Evolutionary conservation across 108 stramenopile species (phyloP), one percentile per base, ranked within the genome.

Genomic region (Fistulifera pelliculosa): DNA sequence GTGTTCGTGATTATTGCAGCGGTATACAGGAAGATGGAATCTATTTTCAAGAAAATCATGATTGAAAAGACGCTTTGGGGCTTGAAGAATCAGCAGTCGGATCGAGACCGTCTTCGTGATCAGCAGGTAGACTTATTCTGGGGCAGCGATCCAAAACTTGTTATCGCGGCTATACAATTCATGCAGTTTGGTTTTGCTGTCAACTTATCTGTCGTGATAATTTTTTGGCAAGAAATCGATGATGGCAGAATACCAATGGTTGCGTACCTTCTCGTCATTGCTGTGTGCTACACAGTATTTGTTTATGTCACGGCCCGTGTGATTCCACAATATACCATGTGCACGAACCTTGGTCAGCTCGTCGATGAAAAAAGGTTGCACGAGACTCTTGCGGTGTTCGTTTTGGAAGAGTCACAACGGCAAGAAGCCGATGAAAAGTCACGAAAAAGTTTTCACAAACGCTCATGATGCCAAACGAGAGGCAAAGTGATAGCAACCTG

Each of bases 161-260:
- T 94, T 14, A 81, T 86, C 60, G 58, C 69, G 1, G 26, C 73
- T 16, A 75, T 81, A 40, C 92, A 94, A 50, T 85, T 78, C 54
- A 79, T 83, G 81, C 82, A 87, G 41, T 89, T 94, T 67, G 88
- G 83, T 21, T 94, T 80, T 56, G 85, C 92, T n/a, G 55, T 89
- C n/a, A 76, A 69, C n/a, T 58, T 90, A 35, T 54, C 81, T 4
- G 56, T 81, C 38, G 65, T 90, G 25, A 64, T 87, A 19, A 78
- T 87, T 25, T 90, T 70, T 61, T 70, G 66, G 60, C 44, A 64
- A 7, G 38, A 60, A 23, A 54, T 81, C 47, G 26, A 70, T 39
- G 54, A 73, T 38, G 44, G 18, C 17, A 11, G 62, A 35, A 38
- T 52, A 16, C 58, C 25, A 15, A 47, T 58, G 15, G 27, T 19